Base-by-base conservation (phyloP, 768 basidiomycete genomes). In the Gautieria morchelliformis region DNA sequence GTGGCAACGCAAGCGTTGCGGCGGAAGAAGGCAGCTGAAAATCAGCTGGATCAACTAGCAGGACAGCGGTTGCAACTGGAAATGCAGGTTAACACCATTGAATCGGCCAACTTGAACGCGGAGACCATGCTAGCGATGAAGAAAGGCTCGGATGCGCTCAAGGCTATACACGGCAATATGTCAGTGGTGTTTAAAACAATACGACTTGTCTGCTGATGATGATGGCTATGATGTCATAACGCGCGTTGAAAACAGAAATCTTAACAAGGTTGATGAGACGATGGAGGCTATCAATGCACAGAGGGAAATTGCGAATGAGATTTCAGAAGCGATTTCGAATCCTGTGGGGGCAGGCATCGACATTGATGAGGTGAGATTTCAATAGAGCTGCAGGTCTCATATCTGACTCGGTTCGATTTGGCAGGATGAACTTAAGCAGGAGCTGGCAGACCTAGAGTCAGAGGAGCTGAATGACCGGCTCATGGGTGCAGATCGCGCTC, bases 71-170 rank as follows among this genome's bases (percentile, higher is more conserved):
- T 97, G 68, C 95, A 96, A 65, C 79, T 99, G 32, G 95, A 97
- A 74, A 85, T 89, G 70, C 95, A 98, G 74, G 87, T 98, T 59
- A 94, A 94, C 72, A 95, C 95, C 19, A 80, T 98, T 46, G 96
- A 98, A 71, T 91, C 89, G 15, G 96, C 96, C 45, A 98, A 97
- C 74, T 79, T 98, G 71, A 98, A 99, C 69, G 86, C 89, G 66
- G 93, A 97, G 78, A 97, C 93, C 14, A 92, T 99, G 89, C 76
- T 81, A 20, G 93, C 89, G 27, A 96, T 99, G 90, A 96, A 93
- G 87, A 88, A 89, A 70, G 95, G 89, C 39, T 81, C 93, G 0
- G 84, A 86, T 60, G 96, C 88, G 27, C 80, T 98, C 70, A 87
- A 86, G 71, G 78, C 81, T 49, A 96, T 98, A 54, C 95, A 98